Base-by-base conservation (phyloP, 768 basidiomycete genomes). In the Suillus hirtellus region DNA sequence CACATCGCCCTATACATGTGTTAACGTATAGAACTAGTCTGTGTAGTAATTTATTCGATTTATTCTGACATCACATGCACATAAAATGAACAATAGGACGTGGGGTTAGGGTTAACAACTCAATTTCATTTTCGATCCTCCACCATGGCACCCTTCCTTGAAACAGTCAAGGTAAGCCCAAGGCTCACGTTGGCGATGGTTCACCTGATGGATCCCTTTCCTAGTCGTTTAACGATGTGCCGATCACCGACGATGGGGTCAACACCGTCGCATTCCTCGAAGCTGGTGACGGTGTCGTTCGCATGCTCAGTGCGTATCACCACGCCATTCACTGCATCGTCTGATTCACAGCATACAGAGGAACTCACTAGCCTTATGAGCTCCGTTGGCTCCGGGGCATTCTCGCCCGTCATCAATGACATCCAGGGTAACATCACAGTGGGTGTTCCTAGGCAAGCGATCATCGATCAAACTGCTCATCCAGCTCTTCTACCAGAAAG, bases 221-320 rank as follows among this genome's bases (percentile, higher is more conserved):
- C 27, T 67, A 99, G 96, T 96, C 93, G n/a, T 99, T 95, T 75
- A 87, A 88, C 68, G 90, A 96, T 76, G 96, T 99, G 46, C 85
- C 89, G 37, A 82, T 93, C 67, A 92, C 89, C 61, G 88, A 93
- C 68, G 84, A 82, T 69, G 96, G 96, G 65, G 86, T 99, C 73
- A 89, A 99, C 74, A 99, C 97, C 17, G 74, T 86, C 52, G 80
- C 82, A 55, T 99, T 99, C 80, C 83, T 96, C 69, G 89, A 96
- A 69, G 97, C 96, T 9, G 82, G 92, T 1, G 83, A 91, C 62
- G 96, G 95, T 44, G 83, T 99, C 53, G 90, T 95, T 64, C 88
- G 89, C 63, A 79, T 99, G 69, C 97, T 99, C 74, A 94, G 96
- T 97, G 68, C 63, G 85, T 74, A 37, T 60, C 12, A 14, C 11